These are phyloP conservation scores for Tricholoma sp. DNA, from an alignment of 768 basidiomycete species.

Conservation along the genomic window DNA sequence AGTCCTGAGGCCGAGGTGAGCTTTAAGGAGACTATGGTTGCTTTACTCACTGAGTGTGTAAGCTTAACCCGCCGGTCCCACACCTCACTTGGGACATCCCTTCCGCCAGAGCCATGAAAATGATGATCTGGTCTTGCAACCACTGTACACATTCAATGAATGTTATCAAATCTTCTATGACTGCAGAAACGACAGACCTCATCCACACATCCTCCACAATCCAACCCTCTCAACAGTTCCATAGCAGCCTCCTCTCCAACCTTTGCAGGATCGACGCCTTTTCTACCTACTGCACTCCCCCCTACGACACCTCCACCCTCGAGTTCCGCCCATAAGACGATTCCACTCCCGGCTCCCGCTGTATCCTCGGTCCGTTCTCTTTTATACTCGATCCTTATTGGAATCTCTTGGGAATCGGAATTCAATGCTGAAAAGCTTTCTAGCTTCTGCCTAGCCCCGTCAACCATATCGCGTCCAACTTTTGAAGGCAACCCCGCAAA, in stretches of 20 bases:
- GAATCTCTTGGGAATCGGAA: constrained; percentile 15
- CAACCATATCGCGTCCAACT: constrained; percentile 52
- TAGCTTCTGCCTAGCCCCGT: constrained; percentile 46
- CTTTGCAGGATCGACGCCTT: constrained; percentile 35
- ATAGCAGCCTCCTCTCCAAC: constrained; percentile 60
- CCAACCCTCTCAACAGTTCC: constrained; percentile 51
- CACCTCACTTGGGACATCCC: constrained; percentile 55
- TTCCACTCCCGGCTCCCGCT: constrained; percentile 64
- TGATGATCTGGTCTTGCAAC: constrained; percentile 71
- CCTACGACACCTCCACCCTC: constrained; percentile 61
- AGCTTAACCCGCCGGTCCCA: constrained; percentile 49
- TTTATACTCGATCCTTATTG: constrained; percentile 34
- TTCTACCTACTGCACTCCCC: constrained; percentile 61
- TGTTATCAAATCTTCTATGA: neutral
- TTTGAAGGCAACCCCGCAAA: constrained; percentile 57
- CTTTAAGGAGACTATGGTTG: neutral
- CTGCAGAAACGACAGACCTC: constrained; percentile 37
- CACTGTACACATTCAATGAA: constrained; percentile 20
- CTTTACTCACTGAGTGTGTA: constrained; percentile 58
- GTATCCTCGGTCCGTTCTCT: constrained; percentile 41
- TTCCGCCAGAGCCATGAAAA: constrained; percentile 69
- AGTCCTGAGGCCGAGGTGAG: constrained; percentile 30
- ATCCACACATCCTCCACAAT: constrained; percentile 69
- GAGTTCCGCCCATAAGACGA: constrained; percentile 72
- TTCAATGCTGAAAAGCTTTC: constrained; percentile 18